phyloP scores from a whole-genome alignment of 2,329 filamentous ascomycete genomes.

The Alternaria longipes region DNA sequence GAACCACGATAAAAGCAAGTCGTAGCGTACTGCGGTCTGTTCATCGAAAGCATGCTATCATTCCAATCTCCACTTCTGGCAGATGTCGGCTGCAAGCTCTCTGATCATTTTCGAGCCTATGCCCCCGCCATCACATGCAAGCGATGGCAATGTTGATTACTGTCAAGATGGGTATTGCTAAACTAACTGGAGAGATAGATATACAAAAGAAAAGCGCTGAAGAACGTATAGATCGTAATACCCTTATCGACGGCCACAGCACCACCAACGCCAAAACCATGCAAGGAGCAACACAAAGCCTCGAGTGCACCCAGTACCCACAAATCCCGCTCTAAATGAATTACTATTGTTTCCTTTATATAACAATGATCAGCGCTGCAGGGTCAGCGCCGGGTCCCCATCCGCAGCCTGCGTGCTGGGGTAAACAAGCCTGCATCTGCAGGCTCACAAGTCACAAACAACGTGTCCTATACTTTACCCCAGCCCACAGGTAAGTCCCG shows the following conservation, averaged over 20 bases:
- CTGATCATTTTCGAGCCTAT: background rate
- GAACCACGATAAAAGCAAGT: background rate
- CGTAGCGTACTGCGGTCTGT: background rate
- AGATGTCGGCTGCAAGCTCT: background rate
- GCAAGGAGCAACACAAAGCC: slow-evolving; percentile 1
- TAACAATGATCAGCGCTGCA: background rate
- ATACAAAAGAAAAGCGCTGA: slow-evolving; percentile 1
- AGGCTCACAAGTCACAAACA: slow-evolving; percentile 10
- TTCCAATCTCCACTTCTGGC: background rate
- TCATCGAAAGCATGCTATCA: background rate
- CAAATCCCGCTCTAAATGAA: slow-evolving; percentile 3
- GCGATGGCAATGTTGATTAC: background rate
- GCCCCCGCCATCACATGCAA: background rate
- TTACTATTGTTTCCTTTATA: background rate
- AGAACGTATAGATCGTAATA: background rate
- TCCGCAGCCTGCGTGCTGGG: background rate
- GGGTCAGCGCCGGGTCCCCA: slow-evolving; percentile 26
- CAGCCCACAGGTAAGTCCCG: slow-evolving; percentile 44
- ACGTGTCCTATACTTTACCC: slow-evolving; percentile 43
- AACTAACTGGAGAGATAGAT: background rate
- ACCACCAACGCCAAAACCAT: slow-evolving; percentile 17
- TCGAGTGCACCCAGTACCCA: background rate
- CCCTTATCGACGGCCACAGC: background rate
- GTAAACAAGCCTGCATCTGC: slow-evolving; percentile 14
- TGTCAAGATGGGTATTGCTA: background rate